Conservation (phyloP, 2,329 filamentous ascomycete genomes). For the Paecilomyces niveus region DNA sequence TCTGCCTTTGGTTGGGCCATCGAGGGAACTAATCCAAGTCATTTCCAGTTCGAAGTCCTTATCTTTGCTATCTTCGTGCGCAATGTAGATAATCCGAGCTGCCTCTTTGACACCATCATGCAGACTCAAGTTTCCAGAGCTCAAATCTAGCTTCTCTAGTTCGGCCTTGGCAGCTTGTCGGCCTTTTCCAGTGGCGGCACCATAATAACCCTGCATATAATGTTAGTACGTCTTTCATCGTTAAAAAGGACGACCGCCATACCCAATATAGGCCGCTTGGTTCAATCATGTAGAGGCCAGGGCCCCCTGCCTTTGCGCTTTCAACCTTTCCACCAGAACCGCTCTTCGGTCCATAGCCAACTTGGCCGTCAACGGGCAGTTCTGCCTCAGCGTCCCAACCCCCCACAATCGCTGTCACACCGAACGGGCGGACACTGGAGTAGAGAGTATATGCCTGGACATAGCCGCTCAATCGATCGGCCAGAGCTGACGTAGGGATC, state of each 20-base stretch:
- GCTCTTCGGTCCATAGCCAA: constrained; percentile 68
- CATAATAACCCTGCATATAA: constrained; percentile 71
- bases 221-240: constrained; percentile 14
- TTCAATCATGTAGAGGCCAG: constrained; percentile 97
- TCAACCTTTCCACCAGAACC: constrained; percentile 79
- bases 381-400: constrained; percentile 90
- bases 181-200: constrained; percentile 93
- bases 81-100: constrained; percentile 91
- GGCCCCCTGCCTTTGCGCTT: constrained; percentile 74
- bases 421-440: constrained; percentile 92
- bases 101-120: constrained; percentile 92
- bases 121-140: constrained; percentile 67
- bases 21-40: constrained; percentile 86
- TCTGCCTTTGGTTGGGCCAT: constrained; percentile 84
- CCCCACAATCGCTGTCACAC: constrained; percentile 87
- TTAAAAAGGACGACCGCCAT: constrained; percentile 16
- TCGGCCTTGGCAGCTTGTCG: constrained; percentile 95
- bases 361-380: constrained; percentile 79
- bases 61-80: constrained; percentile 98
- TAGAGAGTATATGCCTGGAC: constrained; percentile 97
- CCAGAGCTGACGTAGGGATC: constrained; percentile 80
- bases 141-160: constrained; percentile 92
- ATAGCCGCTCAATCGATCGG: constrained; percentile 89
- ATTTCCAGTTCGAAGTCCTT: constrained; percentile 99
- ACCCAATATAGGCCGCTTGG: constrained; percentile 94